Percentiles rank a stretch among this genome's conserved stretches.
phyloP scores from a whole-genome alignment of 2,329 filamentous ascomycete genomes.

The Colletotrichum theobromicola region DNA sequence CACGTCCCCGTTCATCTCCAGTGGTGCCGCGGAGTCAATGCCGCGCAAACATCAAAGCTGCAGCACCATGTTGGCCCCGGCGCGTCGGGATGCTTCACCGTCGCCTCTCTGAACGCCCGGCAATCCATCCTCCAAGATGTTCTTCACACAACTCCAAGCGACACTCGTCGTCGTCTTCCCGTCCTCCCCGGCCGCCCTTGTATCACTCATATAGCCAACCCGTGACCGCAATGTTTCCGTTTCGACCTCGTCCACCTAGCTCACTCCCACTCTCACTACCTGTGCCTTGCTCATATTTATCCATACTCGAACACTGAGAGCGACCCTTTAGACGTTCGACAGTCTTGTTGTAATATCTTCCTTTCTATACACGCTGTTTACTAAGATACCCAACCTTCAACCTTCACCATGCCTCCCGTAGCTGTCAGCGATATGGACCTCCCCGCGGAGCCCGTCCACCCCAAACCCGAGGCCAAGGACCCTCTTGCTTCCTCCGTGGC shows the following conservation, averaged over 20 bases:
- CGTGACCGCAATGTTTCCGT: neutral
- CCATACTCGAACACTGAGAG: neutral
- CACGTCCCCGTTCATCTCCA: neutral
- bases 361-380: neutral
- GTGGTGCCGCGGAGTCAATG: neutral
- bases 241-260: neutral
- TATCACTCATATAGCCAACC: neutral
- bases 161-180: neutral
- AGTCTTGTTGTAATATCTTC: neutral
- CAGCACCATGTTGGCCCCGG: neutral
- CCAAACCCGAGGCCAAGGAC: slow-evolving; percentile 32
- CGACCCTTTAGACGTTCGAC: neutral
- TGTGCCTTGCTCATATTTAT: neutral
- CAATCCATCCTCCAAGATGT: neutral
- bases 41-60: slow-evolving; percentile 2
- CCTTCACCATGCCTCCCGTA: slow-evolving; percentile 23
- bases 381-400: neutral
- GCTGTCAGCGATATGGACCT: slow-evolving; percentile 34
- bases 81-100: neutral
- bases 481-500: slow-evolving; percentile 32
- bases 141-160: slow-evolving; percentile 17
- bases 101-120: neutral
- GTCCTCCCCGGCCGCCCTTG: neutral
- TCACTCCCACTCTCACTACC: neutral
- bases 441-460: slow-evolving; percentile 25